Evolutionary conservation across 2,329 filamentous ascomycete genomes (phyloP), one percentile per base, ranked within the genome.

Genomic region (Spiromastix sp.): DNA sequence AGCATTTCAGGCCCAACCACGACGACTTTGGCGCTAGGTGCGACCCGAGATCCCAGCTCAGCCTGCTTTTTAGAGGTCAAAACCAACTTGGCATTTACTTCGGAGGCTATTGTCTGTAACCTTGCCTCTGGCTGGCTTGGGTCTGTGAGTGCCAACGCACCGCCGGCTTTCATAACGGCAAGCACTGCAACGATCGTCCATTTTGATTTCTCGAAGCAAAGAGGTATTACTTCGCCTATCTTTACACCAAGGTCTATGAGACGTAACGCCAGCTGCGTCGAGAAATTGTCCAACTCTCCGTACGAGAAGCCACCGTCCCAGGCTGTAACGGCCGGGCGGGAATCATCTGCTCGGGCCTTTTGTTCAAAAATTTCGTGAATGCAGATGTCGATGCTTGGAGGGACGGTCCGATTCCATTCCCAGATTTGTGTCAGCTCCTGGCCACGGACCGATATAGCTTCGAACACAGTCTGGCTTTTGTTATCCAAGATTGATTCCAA

Each of bases 221-320:
- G 22, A 7, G 46, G 45, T 4, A 56, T 40, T 10, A 44, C 33
- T 15, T 41, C 40, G 4, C 46, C 45, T 10, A 55, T 29, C n/a
- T 49, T 42, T 20, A 63, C 44, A 37, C 57, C 54, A 16, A 50
- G 43, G 2, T 46, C 44, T 8, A 46, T 44, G 10, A 61, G 44
- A 24, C 51, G 46, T 27, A 48, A 41, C 7, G 55, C 50, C 24
- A 48, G 43, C 35, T 16, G 46, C 38, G 34, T 56, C 39, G 42
- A 58, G 43, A 61, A 49, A 4, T 42, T 47, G 10, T 57, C 46
- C n/a, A 57, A 32, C 34, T 56, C 34, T 3, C 18, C 37, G 27
- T 54, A 57, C 2, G 50, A 48, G 6, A 56, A 34, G 2, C 42
- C 37, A 4, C 54, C 52, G 36, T 57, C 54, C 52, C 51, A 56